Evolutionary conservation across 371 early-diverging fungal genomes (phyloP).

Genomic region (Actinomortierella ambigua): DNA sequence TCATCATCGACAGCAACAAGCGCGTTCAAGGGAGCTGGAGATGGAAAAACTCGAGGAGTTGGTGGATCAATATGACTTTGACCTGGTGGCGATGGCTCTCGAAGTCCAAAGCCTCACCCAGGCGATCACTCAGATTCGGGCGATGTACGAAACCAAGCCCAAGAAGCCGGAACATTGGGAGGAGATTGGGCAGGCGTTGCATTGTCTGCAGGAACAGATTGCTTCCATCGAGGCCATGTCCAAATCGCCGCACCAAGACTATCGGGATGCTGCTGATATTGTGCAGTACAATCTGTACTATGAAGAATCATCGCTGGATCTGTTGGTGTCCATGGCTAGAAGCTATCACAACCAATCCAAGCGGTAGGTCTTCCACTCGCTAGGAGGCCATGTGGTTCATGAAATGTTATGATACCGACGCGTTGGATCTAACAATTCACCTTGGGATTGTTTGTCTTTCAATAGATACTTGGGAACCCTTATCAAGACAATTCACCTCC

Average conservation of each 20-base stretch:
- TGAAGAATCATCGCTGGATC: constrained; percentile 66
- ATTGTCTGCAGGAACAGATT: constrained; percentile 70
- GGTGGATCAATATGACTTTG: constrained; percentile 52
- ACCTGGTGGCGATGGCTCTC: constrained; percentile 58
- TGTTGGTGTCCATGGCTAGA: constrained; percentile 55
- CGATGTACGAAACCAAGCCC: constrained; percentile 55
- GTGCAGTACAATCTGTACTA: constrained; percentile 77
- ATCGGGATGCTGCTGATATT: constrained; percentile 62
- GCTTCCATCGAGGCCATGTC: constrained; percentile 58
- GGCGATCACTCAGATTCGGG: constrained; percentile 55
- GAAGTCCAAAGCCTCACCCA: constrained; percentile 57
- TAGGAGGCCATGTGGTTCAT: no score
- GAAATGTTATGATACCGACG: no score
- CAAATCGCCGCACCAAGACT: constrained; percentile 53
- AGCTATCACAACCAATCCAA: constrained; percentile 53
- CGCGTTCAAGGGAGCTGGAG: constrained; percentile 11
- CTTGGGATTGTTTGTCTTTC: neutral
- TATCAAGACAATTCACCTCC: constrained; percentile 59
- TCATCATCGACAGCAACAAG: no score
- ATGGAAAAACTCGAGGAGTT: constrained; percentile 11
- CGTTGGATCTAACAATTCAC: no score
- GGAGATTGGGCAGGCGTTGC: constrained; percentile 58
- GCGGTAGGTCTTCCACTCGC: constrained; percentile 51
- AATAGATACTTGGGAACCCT: constrained; percentile 61
- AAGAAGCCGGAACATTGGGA: constrained; percentile 50